Evolutionary conservation across 352 stramenopile genomes (phyloP), one percentile per base, ranked within the genome.

Genomic region (Elongisporangium undulatum): DNA sequence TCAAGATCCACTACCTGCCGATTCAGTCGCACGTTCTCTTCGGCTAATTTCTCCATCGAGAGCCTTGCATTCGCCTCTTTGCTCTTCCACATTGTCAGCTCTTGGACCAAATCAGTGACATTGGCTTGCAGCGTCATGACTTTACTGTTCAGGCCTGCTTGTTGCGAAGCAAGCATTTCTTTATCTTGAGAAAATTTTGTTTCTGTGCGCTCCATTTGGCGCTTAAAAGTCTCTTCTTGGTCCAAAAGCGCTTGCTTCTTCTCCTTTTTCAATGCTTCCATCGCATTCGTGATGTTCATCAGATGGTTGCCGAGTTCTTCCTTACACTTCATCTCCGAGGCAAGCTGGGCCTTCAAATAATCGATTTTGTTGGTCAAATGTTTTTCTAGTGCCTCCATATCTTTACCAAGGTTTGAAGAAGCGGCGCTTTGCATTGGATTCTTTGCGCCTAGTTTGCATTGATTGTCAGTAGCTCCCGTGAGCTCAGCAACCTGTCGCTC

Each of bases 251-350:
- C 64, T 26, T 77, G 72, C 2, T 78, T 71, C 55, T 84, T 92
- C 0, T 91, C 82, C 17, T 79, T 72, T 48, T 91, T 92, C 26
- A 87, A 63, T 7, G 67, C 51, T n/a, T 92, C 82, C 59, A 94
- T 79, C 4, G 74, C 68, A 16, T 59, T 69, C 7, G 82, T 90
- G 16, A 94, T 71, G 4, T 87, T 69, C 0, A 77, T 79, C 1
- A 94, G 59, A 55, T 90, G 82, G 3, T 56, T 73, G 0, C 85
- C 85, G 4, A 95, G 68, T 54, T 95, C 86, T 61, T 95, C 84
- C 60, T 92, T 92, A 56, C 86, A 94, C 53, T 87, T 89, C 69
- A 92, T 92, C 56, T 95, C 86, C 0, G 85, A 94, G 26, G 82
- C 71, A 1, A 95, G 60, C 55, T 94, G 85, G 0, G 84, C 85